Percentiles rank a stretch among this genome's conserved stretches.
phyloP scores from a whole-genome alignment of 257 asterid genomes.

The Solanum etuberosum region DNA sequence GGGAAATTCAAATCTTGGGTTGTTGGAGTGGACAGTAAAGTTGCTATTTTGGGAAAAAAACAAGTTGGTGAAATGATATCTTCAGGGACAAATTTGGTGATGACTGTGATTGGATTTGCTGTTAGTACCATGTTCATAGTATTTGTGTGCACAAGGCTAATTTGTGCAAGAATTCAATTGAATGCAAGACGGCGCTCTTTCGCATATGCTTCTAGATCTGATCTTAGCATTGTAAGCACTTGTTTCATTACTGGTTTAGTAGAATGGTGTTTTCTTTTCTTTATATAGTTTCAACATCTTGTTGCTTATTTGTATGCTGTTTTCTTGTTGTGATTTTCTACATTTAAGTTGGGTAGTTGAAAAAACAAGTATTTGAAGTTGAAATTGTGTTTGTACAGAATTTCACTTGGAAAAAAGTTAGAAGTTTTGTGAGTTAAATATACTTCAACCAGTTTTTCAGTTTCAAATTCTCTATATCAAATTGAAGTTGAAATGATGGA shows the following conservation, averaged over 20 bases:
- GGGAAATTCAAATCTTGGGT: slow-evolving; percentile 11
- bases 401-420: not conserved
- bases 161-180: slow-evolving; percentile 70
- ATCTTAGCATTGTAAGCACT: slow-evolving; percentile 57
- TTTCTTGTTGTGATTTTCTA: not conserved
- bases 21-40: not conserved
- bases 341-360: not conserved
- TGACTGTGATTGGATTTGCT: slow-evolving; percentile 82
- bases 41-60: slow-evolving; percentile 1
- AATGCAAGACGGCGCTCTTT: slow-evolving; percentile 35
- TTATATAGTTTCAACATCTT: slow-evolving; percentile 2
- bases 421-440: not conserved
- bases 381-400: not conserved
- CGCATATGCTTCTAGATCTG: slow-evolving; percentile 49
- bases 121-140: slow-evolving; percentile 68
- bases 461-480: not conserved
- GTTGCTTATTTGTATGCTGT: not conserved
- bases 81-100: slow-evolving; percentile 64
- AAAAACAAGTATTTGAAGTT: not conserved
- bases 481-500: not conserved
- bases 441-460: not conserved
- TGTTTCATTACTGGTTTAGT: not conserved
- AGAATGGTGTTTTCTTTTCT: not conserved
- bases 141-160: slow-evolving; percentile 74
- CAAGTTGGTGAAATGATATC: slow-evolving; percentile 32